phyloP scores from a whole-genome alignment of 805 yeast species.

The Torulaspora microellipsoides region DNA sequence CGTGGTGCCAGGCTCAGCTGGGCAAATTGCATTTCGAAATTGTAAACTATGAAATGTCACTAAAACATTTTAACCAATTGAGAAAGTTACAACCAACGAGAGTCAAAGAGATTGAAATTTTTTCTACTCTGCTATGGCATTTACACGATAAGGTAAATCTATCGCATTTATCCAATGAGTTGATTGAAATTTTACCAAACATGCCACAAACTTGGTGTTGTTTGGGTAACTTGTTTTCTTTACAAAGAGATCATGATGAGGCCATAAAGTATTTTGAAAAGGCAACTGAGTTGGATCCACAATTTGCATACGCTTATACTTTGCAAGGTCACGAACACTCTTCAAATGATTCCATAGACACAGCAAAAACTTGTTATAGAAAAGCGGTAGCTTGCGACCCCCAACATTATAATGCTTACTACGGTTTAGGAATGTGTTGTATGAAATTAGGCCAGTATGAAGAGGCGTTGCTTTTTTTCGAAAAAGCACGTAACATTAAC shows the following conservation, averaged over 20 bases:
- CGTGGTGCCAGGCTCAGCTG: conserved; percentile 78
- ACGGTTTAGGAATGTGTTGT: conserved; percentile 93
- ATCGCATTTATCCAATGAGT: conserved; percentile 77
- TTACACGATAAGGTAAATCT: conserved; percentile 73
- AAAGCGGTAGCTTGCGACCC: conserved; percentile 71
- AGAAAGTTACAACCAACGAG: conserved; percentile 73
- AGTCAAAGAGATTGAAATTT: conserved; percentile 83
- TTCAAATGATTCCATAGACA: conserved; percentile 83
- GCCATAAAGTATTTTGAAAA: conserved; percentile 83
- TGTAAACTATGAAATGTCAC: conserved; percentile 77
- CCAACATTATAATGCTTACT: conserved; percentile 88
- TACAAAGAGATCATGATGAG: conserved; percentile 79
- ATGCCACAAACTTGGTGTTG: conserved; percentile 88
- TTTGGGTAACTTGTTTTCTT: conserved; percentile 82
- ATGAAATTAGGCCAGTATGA: conserved; percentile 79
- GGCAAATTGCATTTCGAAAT: conserved; percentile 85
- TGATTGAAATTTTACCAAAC: conserved; percentile 58
- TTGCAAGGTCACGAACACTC: conserved; percentile 90
- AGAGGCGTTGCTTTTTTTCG: conserved; percentile 80
- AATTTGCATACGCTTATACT: conserved; percentile 84
- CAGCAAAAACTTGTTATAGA: conserved; percentile 80
- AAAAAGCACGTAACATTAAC: conserved; percentile 82
- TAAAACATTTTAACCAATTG: conserved; percentile 54
- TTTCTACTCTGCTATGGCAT: conserved; percentile 91
- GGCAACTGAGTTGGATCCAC: conserved; percentile 63